phyloP scores from a whole-genome alignment of 768 basidiomycete genomes.

The Russula emetica region DNA sequence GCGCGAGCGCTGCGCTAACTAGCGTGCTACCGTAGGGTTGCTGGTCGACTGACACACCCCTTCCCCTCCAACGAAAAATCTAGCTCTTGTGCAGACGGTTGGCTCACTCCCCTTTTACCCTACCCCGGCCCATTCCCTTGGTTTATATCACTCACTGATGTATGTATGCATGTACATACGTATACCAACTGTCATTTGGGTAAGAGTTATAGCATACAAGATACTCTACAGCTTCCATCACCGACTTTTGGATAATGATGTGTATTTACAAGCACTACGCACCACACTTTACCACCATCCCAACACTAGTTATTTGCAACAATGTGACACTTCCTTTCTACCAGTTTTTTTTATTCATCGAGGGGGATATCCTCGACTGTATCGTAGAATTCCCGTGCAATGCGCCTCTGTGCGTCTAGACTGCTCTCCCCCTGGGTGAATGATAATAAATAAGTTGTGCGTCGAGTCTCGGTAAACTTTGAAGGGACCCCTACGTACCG shows the following conservation, averaged over 20 bases:
- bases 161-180: constrained; percentile 17
- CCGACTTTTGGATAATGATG: constrained; percentile 10
- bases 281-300: not conserved
- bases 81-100: not conserved
- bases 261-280: constrained; percentile 10
- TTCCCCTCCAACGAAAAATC: not conserved
- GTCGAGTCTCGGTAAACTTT: not conserved
- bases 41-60: not conserved
- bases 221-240: constrained; percentile 14
- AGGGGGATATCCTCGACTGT: constrained; percentile 59
- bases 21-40: not conserved
- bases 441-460: not conserved
- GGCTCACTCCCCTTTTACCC: not conserved
- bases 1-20: not conserved
- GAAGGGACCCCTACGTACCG: constrained; percentile 37
- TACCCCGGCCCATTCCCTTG: no score
- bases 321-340: not conserved
- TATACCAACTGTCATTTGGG: constrained; percentile 16
- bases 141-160: not conserved
- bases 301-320: not conserved
- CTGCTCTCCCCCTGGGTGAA: constrained; percentile 52
- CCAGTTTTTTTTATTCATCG: constrained; percentile 34
- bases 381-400: constrained; percentile 84
- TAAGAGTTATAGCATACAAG: constrained; percentile 13
- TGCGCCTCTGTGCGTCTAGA: constrained; percentile 66